Evolutionary conservation across 208 protist species (phyloP), one percentile per base, ranked within the genome.

Genomic region (Angomonas ambiguus): DNA sequence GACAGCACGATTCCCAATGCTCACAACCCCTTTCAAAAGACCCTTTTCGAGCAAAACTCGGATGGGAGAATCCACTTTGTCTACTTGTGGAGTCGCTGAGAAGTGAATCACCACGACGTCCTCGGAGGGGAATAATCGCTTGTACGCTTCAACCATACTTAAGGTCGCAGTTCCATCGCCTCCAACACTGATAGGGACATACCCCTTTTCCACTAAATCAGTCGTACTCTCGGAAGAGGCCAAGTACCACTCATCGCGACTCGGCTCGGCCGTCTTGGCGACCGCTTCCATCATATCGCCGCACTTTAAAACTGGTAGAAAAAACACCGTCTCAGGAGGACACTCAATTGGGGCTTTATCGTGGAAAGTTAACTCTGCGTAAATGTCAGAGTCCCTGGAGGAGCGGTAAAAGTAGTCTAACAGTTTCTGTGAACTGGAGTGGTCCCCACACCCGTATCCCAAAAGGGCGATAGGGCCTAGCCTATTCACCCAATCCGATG

Each of bases 91-190:
- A 20, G 49, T 60, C 13, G 88, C 78, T 0, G 85, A 88, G 51
- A 92, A 92, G 63, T 94, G 88, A 38, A 92, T 59, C 6, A 94
- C 42, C 28, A 94, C 85, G 38, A 94, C 79, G 6, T 94, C 80
- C 24, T 91, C 85, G 13, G 64, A 63, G 11, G 79, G 80, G 64
- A 89, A 90, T 0, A 94, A 77, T 51, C 73, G 68, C 60, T 94
- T 94, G 73, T 91, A 91, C 10, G 80, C 57, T 62, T 94, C 83
- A n/a, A 94, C 62, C 88, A 92, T 91, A 0, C 73, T 60, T 27
- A 89, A 63, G 18, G 85, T 91, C 6, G 85, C 85, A 5, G 78
- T 83, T 0, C 88, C 83, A 63, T 91, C 75, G 28, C 88, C 88
- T 41, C 85, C 88, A 0, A 84, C 85, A 61, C 71, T 91, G 8